phyloP scores from a whole-genome alignment of 2,329 filamentous ascomycete genomes.

The Calonectria montana region DNA sequence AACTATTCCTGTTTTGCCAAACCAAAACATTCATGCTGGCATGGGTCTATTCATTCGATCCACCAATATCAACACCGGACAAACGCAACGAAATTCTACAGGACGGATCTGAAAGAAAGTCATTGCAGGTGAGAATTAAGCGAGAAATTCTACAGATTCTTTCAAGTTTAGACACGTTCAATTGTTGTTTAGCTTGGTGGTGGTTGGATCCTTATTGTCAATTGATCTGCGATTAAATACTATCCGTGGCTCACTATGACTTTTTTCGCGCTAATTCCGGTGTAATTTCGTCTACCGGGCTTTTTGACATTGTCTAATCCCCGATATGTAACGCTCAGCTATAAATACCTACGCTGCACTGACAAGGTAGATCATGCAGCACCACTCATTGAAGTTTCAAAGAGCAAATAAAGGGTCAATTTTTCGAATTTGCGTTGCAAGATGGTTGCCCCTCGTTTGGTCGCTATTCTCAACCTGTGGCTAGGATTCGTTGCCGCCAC shows the following conservation, averaged over 20 bases:
- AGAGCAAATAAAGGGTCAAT: neutral
- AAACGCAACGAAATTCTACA: neutral
- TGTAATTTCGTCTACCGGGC: neutral
- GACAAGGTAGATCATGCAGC: neutral
- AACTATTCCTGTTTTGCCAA: neutral
- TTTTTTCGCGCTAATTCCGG: neutral
- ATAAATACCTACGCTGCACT: neutral
- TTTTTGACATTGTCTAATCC: neutral
- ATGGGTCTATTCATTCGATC: neutral
- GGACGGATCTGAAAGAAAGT: neutral
- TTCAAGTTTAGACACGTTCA: neutral
- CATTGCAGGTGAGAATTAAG: neutral
- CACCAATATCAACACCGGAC: neutral
- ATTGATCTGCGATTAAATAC: neutral
- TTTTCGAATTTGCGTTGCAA: neutral
- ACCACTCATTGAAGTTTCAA: neutral
- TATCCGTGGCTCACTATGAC: neutral
- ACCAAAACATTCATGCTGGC: neutral
- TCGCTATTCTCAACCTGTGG: neutral
- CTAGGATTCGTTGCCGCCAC: neutral
- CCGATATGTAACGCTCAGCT: neutral
- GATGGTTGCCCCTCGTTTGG: neutral
- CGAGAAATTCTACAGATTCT: neutral
- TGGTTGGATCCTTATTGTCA: neutral
- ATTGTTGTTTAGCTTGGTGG: neutral